Conservation (phyloP, 257 asterid genomes). For the Nicotiana knightiana region DNA sequence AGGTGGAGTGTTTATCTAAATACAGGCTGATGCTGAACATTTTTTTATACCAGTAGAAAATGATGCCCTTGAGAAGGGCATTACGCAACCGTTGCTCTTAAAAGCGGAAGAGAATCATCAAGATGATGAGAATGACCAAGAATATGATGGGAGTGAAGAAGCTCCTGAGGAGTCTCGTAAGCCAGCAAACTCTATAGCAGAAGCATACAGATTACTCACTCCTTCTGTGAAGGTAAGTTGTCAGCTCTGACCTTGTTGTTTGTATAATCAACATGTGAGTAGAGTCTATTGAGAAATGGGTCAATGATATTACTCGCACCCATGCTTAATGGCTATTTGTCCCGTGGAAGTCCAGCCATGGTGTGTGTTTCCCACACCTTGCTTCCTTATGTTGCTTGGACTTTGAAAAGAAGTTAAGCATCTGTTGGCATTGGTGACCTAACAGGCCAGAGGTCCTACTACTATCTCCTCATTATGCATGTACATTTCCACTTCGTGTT, state of each 20-base stretch:
- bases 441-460: not conserved
- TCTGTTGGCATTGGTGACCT: not conserved
- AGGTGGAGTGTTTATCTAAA: not conserved
- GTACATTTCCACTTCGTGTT: not conserved
- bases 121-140: conserved; percentile 65
- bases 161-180: conserved; percentile 67
- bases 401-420: not conserved
- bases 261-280: not conserved
- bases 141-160: conserved; percentile 81
- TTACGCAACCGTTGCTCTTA: conserved; percentile 65
- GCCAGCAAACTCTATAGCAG: conserved; percentile 74
- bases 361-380: not conserved
- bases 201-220: conserved; percentile 84
- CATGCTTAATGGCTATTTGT: not conserved
- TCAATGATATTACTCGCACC: not conserved
- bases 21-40: not conserved
- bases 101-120: conserved; percentile 39
- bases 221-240: conserved; percentile 86
- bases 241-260: not conserved
- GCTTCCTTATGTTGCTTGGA: not conserved
- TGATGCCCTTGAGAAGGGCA: conserved; percentile 78
- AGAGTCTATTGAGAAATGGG: not conserved
- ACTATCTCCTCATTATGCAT: not conserved
- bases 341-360: not conserved
- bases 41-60: conserved; percentile 18